Evolutionary conservation across 2,329 filamentous ascomycete species (phyloP).

Genomic region (Thelonectria rubi): DNA sequence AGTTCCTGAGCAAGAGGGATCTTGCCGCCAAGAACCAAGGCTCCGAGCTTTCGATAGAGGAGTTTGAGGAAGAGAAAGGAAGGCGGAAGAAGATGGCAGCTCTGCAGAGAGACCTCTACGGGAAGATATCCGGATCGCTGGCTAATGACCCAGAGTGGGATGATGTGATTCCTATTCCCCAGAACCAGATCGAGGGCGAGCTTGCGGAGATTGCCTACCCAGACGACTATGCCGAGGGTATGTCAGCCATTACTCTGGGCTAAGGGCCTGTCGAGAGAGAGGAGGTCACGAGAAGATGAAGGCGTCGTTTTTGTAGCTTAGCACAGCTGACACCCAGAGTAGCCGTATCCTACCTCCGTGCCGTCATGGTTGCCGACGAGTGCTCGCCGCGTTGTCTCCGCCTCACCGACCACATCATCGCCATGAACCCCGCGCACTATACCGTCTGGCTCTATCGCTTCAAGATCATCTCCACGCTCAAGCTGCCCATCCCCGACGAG

Average conservation of each 20-base stretch:
- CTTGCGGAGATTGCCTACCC: constrained; percentile 94
- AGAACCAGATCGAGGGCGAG: constrained; percentile 83
- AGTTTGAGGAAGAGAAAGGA: constrained; percentile 56
- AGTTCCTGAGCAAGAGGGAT: constrained; percentile 53
- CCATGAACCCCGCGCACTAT: constrained; percentile 95
- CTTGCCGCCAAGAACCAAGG: constrained; percentile 38
- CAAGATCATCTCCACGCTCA: constrained; percentile 74
- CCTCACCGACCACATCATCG: constrained; percentile 89
- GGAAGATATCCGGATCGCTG: constrained; percentile 54
- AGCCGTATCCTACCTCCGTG: constrained; percentile 92
- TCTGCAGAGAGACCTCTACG: constrained; percentile 62
- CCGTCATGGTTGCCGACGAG: constrained; percentile 90
- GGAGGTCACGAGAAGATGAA: constrained; percentile 13
- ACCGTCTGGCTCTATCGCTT: constrained; percentile 98
- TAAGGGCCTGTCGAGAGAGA: constrained; percentile 12
- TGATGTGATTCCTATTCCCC: constrained; percentile 82
- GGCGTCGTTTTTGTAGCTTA: constrained; percentile 20
- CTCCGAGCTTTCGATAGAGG: constrained; percentile 47
- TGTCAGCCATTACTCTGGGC: constrained; percentile 34
- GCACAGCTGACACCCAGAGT: constrained; percentile 34
- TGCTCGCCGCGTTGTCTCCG: constrained; percentile 79
- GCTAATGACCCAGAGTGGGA: constrained; percentile 80
- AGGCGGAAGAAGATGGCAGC: constrained; percentile 61
- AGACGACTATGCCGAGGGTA: constrained; percentile 85
- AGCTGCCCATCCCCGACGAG: constrained; percentile 74